A percentile compares a stretch with the other conserved stretches of the same genome.
Evolutionary conservation across 2,329 filamentous ascomycete genomes (phyloP).

Genomic region (Thielaviopsis ethacetica): DNA sequence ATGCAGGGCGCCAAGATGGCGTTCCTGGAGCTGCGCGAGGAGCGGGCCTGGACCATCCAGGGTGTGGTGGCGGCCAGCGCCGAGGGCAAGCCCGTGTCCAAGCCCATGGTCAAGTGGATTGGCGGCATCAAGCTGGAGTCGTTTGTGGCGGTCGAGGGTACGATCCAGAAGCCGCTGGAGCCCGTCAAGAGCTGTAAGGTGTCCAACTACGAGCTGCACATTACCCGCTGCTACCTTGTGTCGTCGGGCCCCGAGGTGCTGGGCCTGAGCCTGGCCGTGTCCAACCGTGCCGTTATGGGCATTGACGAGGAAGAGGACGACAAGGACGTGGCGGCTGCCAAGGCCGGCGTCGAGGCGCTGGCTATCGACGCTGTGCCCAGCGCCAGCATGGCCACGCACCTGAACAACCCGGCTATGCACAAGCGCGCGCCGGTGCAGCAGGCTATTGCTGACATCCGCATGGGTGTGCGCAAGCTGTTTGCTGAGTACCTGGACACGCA

Average conservation of each 20-base stretch:
- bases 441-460: slow-evolving; percentile 45
- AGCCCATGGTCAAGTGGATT: slow-evolving; percentile 92
- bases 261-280: slow-evolving; percentile 38
- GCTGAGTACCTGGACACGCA: slow-evolving; percentile 59
- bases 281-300: slow-evolving; percentile 38
- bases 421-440: slow-evolving; percentile 83
- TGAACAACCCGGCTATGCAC: slow-evolving; percentile 87
- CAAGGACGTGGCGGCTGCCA: slow-evolving; percentile 15
- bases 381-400: slow-evolving; percentile 66
- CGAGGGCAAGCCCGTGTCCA: slow-evolving; percentile 48
- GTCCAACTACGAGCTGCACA: slow-evolving; percentile 68
- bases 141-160: slow-evolving; percentile 65
- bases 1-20: slow-evolving; percentile 83
- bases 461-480: slow-evolving; percentile 53
- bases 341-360: slow-evolving; percentile 27
- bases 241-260: slow-evolving; percentile 43
- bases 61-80: slow-evolving; percentile 63
- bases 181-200: slow-evolving; percentile 79
- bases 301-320: slow-evolving; percentile 40
- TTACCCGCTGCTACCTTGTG: slow-evolving; percentile 69
- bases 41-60: slow-evolving; percentile 63
- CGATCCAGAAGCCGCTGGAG: slow-evolving; percentile 66
- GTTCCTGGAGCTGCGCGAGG: slow-evolving; percentile 72
- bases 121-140: slow-evolving; percentile 61
- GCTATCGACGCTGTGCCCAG: slow-evolving; percentile 39